A percentile compares a stretch with the other conserved stretches of the same genome.
These are phyloP conservation scores for Mercurialis annua DNA, from an alignment of 345 rosid genomes.

Conservation along the genomic window DNA sequence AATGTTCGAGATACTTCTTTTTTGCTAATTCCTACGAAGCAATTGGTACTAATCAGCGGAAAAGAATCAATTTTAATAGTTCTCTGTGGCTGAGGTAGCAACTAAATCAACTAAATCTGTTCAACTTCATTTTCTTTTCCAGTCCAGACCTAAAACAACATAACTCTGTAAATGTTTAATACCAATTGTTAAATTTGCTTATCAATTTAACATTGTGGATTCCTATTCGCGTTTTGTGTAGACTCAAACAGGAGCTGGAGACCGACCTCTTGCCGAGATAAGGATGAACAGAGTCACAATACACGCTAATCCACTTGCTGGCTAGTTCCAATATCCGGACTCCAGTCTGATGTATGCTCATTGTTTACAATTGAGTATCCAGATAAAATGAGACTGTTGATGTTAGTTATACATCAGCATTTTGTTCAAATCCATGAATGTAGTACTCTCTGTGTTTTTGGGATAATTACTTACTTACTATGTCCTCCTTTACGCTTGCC, in stretches of 20 bases:
- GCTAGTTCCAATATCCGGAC: constrained; percentile 28
- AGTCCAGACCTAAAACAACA: no score
- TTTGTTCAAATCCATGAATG: neutral
- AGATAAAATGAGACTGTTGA: neutral
- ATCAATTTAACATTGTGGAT: neutral
- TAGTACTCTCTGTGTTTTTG: no score
- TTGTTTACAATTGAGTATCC: neutral
- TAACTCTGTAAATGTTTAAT: no score
- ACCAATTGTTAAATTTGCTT: neutral
- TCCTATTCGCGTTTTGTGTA: constrained; percentile 30
- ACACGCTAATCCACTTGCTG: constrained; percentile 98
- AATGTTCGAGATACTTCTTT: neutral
- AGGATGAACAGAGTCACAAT: constrained; percentile 88
- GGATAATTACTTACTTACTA: no score
- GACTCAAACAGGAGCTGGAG: constrained; percentile 88
- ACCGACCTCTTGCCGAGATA: constrained; percentile 95
- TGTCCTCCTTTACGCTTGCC: no score
- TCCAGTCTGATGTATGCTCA: neutral
- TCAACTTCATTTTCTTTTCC: neutral
- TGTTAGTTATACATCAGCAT: neutral
- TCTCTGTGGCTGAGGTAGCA: no score
- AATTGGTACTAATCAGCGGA: no score
- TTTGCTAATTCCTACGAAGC: no score
- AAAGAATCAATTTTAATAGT: no score
- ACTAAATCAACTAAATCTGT: no score